Conservation (phyloP, 108 stramenopile species). For the Stephanodiscus triporus region DNA sequence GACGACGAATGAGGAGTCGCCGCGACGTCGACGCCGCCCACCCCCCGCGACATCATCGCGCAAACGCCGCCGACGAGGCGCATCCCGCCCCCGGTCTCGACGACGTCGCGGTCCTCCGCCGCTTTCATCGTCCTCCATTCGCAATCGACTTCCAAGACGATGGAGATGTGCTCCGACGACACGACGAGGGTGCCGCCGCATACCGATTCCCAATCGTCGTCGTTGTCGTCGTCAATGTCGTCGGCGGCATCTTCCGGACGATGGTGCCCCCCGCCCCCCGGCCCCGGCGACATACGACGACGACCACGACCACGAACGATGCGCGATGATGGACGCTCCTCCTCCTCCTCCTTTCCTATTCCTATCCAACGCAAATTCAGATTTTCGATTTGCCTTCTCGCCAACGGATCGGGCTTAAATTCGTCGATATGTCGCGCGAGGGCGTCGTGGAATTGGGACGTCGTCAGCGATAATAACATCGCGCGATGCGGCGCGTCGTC, state of each 20-base stretch:
- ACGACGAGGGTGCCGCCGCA: conserved; percentile 32
- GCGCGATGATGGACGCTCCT: too few relatives aligned
- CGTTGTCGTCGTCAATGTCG: neutral
- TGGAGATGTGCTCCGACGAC: conserved; percentile 39
- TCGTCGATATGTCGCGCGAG: conserved; percentile 57
- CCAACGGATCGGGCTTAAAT: conserved; percentile 70
- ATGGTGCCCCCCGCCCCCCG: neutral
- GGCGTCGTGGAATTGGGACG: conserved; percentile 49
- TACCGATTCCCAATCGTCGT: neutral
- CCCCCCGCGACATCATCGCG: neutral
- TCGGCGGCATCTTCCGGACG: neutral
- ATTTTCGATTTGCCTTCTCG: conserved; percentile 51
- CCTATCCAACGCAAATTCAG: conserved; percentile 62
- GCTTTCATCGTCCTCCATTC: conserved; percentile 3
- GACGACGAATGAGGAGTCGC: too few relatives aligned
- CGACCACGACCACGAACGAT: too few relatives aligned
- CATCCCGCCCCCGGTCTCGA: neutral
- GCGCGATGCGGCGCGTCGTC: too few relatives aligned
- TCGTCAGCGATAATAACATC: neutral
- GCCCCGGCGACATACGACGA: too few relatives aligned
- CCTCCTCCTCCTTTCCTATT: too few relatives aligned
- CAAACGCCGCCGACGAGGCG: neutral
- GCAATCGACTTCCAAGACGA: conserved; percentile 23
- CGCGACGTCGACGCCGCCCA: too few relatives aligned
- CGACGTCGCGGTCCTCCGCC: neutral